A percentile compares a stretch with the other conserved stretches of the same genome.
Conservation (phyloP, 2,329 filamentous ascomycete genomes). For the Gaeumannomyces sp. region DNA sequence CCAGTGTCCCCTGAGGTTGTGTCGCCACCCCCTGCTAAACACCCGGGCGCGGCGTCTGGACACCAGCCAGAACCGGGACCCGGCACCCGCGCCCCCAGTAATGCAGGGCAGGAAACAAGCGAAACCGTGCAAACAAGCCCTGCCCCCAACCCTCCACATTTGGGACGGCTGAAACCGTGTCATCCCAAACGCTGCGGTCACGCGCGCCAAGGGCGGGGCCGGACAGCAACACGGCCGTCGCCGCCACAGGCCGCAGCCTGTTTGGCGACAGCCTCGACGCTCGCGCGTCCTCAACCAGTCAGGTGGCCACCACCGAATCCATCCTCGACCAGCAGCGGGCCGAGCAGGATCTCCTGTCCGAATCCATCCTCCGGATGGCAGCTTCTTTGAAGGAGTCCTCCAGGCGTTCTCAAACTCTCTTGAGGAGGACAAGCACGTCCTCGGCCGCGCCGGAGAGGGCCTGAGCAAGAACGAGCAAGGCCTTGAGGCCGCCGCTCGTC, state of each 20-base stretch:
- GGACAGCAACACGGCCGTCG: conserved; percentile 10
- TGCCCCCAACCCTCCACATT: not conserved
- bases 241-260: conserved; percentile 12
- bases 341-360: conserved; percentile 78
- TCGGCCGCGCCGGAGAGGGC: conserved; percentile 65
- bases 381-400: conserved; percentile 70
- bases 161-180: conserved; percentile 17
- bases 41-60: not conserved
- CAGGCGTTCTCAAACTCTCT: conserved; percentile 65
- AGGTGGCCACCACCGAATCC: conserved; percentile 54
- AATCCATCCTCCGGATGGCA: conserved; percentile 76
- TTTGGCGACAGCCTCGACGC: conserved; percentile 18
- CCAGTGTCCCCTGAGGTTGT: conserved; percentile 1
- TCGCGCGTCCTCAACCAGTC: conserved; percentile 34
- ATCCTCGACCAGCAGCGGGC: conserved; percentile 69
- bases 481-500: conserved; percentile 68
- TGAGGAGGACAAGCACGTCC: conserved; percentile 63
- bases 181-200: conserved; percentile 28
- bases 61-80: not conserved
- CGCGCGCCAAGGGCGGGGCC: conserved; percentile 14
- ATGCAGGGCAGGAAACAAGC: not conserved
- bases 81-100: not conserved
- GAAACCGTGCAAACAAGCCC: too few species aligned
- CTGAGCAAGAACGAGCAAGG: conserved; percentile 70
- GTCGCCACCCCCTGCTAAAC: not conserved